phyloP scores from a whole-genome alignment of 257 asterid genomes.

The Plantago elongata region DNA sequence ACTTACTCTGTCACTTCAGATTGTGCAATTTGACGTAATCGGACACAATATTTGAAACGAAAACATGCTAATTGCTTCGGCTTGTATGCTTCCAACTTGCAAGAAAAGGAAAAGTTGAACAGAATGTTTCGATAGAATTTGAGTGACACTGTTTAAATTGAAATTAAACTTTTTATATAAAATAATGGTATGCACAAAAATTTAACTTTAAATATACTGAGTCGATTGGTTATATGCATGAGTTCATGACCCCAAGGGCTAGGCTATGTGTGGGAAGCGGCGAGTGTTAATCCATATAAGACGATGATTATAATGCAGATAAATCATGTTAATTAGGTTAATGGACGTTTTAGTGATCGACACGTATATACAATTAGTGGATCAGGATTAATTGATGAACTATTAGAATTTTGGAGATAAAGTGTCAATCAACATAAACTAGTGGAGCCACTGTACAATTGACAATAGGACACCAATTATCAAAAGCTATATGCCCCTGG shows the following conservation, averaged over 20 bases:
- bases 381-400: slow-evolving; percentile 16
- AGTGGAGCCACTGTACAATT: slow-evolving; percentile 31
- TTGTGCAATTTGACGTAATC: slow-evolving; percentile 4
- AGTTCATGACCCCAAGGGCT: neutral
- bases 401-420: slow-evolving; percentile 10
- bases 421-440: slow-evolving; percentile 20
- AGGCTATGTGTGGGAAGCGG: slow-evolving; percentile 4
- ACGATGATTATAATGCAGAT: slow-evolving; percentile 7
- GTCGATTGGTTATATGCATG: too few relatives aligned
- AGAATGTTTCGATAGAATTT: too few relatives aligned
- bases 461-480: slow-evolving; percentile 14
- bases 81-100: slow-evolving; percentile 10
- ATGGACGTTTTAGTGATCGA: slow-evolving; percentile 8
- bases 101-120: slow-evolving; percentile 6
- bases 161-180: too few relatives aligned
- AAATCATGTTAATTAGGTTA: neutral
- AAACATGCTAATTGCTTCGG: neutral
- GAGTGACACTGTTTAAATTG: too few relatives aligned
- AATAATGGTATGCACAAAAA: too few relatives aligned
- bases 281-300: neutral
- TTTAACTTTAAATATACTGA: too few relatives aligned
- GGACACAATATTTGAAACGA: neutral
- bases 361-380: slow-evolving; percentile 25
- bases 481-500: slow-evolving; percentile 21
- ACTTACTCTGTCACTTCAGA: neutral